phyloP scores from a whole-genome alignment of 352 stramenopile species.

The Phytophthora pini region DNA sequence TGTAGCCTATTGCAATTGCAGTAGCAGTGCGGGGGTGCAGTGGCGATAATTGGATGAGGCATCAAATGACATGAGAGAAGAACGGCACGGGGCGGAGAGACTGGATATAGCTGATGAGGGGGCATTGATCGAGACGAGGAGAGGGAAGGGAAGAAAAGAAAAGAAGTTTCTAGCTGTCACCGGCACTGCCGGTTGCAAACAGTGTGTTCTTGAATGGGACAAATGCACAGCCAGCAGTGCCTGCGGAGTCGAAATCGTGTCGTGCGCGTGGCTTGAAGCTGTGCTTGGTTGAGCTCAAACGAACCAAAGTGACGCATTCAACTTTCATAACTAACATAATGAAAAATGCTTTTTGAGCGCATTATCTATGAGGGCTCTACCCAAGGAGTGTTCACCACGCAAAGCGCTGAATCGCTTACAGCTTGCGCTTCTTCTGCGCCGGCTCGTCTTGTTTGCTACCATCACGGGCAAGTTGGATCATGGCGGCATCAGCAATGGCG shows the following conservation, averaged over 20 bases:
- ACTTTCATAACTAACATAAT: conserved; percentile 33
- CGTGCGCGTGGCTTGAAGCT: background rate
- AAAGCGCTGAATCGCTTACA: conserved; percentile 32
- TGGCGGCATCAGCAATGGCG: conserved; percentile 94
- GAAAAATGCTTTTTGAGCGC: conserved; percentile 32
- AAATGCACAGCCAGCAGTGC: background rate
- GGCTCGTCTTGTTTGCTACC: conserved; percentile 63
- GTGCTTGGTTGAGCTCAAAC: background rate
- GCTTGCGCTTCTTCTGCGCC: conserved; percentile 68
- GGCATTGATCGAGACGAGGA: conserved; percentile 16
- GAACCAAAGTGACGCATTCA: conserved; percentile 5
- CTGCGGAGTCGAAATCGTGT: background rate
- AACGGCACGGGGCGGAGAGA: conserved; percentile 4
- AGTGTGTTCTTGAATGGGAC: conserved; percentile 1
- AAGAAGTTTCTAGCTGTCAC: conserved; percentile 3
- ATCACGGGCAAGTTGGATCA: conserved; percentile 95
- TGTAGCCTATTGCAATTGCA: conserved; percentile 1
- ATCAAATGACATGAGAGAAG: conserved; percentile 2
- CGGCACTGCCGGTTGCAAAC: conserved; percentile 1
- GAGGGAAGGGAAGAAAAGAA: conserved; percentile 5
- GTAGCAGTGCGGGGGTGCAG: conserved; percentile 3
- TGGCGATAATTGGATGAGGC: conserved; percentile 2
- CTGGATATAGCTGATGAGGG: conserved; percentile 12
- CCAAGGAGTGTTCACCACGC: conserved; percentile 1
- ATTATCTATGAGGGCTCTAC: conserved; percentile 36